Base-by-base conservation (phyloP, 768 basidiomycete species). In the Rossbeevera mucosa region DNA sequence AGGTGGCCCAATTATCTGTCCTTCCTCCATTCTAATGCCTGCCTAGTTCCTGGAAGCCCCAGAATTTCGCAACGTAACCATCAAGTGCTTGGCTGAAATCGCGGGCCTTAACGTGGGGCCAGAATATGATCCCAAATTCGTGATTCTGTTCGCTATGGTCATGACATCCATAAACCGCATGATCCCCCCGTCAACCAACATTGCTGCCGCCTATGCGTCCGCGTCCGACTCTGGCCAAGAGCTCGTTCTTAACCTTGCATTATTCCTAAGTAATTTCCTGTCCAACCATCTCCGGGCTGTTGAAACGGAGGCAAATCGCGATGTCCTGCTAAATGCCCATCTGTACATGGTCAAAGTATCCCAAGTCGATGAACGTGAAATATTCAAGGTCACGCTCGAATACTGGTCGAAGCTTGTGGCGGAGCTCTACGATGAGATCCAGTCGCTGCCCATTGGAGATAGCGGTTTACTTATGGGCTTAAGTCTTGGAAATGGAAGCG, bases 361-460 rank as follows among this genome's bases (percentile, higher is more conserved):
- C 0, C 93, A 94, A 60, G 96, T 99, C 30, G 95, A 99, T 62
- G 96, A 99, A 66, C 86, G 95, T 47, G 96, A 99, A 70, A 89
- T 99, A 58, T 98, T 98, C 84, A 99, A 99, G 74, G 96, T 99
- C 64, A 96, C 95, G 60, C 73, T 98, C 64, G 96, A 98, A 66
- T 99, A 98, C 73, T 99, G 96, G 92, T 70, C 85, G 50, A 94
- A 94, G 70, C 85, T 99, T 24, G 95, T 99, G 13, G 83, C 92
- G 2, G 95, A 96, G 65, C 79, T 99, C 18, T 98, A 99, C 65
- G 95, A 97, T 57, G 96, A 99, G 75, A 88, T 96, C 47, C 94
- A 96, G 68, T 86, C 85, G 55, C 68, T 96, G 18, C 93, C 94
- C 2, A 91, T 91, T 60, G 86, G 91, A 45, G 89, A 91, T 46